Percentiles rank a stretch among this genome's conserved stretches.
These are phyloP conservation scores for Suillus luteus DNA, from an alignment of 768 basidiomycete genomes.

Conservation along the genomic window DNA sequence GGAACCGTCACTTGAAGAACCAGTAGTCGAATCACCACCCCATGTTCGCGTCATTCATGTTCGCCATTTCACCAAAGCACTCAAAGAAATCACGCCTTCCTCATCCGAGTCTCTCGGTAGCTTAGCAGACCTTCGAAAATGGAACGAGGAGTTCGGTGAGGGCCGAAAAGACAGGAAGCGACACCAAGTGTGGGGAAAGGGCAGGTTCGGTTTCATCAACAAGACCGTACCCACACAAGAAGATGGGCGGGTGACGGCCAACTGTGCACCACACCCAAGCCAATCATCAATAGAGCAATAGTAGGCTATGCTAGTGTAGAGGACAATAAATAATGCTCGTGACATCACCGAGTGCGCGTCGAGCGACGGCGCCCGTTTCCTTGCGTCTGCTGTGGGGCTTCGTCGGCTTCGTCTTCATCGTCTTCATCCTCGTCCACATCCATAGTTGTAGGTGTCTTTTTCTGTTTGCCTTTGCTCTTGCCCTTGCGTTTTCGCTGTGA, in stretches of 20 bases:
- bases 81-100: constrained; percentile 89
- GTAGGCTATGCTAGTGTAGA: constrained; percentile 12
- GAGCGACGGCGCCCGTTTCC: constrained; percentile 23
- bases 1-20: constrained; percentile 9
- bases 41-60: constrained; percentile 45
- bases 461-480: constrained; percentile 28
- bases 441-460: constrained; percentile 36
- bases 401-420: constrained; percentile 22
- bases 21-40: constrained; percentile 4
- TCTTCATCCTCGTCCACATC: constrained; percentile 49
- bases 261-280: constrained; percentile 6
- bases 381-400: constrained; percentile 25
- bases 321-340: constrained; percentile 18
- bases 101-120: constrained; percentile 81
- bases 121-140: constrained; percentile 74
- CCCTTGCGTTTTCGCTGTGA: constrained; percentile 28
- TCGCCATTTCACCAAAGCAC: constrained; percentile 79
- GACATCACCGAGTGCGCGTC: constrained; percentile 21
- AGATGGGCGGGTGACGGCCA: constrained; percentile 45
- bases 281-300: constrained; percentile 29
- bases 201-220: constrained; percentile 82
- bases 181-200: constrained; percentile 83
- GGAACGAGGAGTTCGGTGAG: constrained; percentile 96
- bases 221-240: constrained; percentile 37
- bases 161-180: constrained; percentile 67